Evolutionary conservation across 2,329 filamentous ascomycete genomes (phyloP), one percentile per base, ranked within the genome.

Genomic region (Aspergillus nomiae): DNA sequence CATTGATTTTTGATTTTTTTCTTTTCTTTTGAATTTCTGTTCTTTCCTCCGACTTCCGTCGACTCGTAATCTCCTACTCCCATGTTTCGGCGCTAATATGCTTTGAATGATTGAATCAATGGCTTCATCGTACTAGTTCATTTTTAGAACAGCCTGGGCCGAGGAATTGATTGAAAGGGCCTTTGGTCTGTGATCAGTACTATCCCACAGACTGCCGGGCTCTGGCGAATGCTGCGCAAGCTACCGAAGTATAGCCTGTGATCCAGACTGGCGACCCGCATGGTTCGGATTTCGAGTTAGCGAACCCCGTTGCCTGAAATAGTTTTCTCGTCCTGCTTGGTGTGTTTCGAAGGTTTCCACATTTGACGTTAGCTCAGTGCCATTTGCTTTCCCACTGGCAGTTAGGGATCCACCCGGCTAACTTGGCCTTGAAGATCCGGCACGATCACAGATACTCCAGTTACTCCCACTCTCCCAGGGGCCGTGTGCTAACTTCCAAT

Each of bases 301-400:
- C 55, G 57, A 59, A 61, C 65, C 62, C 64, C 61, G 65, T 69
- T 62, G 61, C 66, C 63, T 62, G 66, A 70, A 71, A 71, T 71
- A 71, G 69, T 62, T 64, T 64, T 63, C 56, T 55, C 46, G 28
- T 63, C 60, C 55, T 48, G 62, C 56, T 65, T 67, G 62, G 68
- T 61, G 55, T 65, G 63, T 67, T 70, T 70, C 68, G 66, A 62
- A 61, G 54, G 66, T 64, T 57, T 63, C 70, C 67, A 69, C 67
- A 55, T 38, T 56, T 38, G 66, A 63, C 61, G 65, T 65, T 65
- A 63, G 63, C 63, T 41, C 54, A 53, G 34, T 50, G 59, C 58
- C 50, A 58, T 66, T 64, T 64, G 61, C 50, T 46, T 56, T 63
- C 58, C 57, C 62, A 65, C 63, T 65, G 65, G 62, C 64, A 66